These are phyloP conservation scores for Claviceps sp. DNA, from an alignment of 2,329 filamentous ascomycete species.

Conservation along the genomic window DNA sequence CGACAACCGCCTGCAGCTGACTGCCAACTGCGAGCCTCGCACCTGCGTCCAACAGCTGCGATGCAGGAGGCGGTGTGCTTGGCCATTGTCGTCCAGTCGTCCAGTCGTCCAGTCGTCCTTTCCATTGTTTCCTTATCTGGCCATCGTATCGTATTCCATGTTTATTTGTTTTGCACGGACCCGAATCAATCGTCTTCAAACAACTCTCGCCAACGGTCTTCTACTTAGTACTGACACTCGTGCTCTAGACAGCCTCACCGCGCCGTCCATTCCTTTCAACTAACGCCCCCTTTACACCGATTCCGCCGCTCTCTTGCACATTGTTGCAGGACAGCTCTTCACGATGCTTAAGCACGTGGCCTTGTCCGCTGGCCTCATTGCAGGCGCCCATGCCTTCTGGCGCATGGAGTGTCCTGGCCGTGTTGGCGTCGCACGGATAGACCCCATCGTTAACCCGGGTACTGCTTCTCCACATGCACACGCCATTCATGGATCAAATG, in stretches of 20 bases:
- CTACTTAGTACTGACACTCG: conserved; percentile 8
- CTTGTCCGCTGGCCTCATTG: conserved; percentile 21
- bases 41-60: background rate
- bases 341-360: conserved; percentile 22
- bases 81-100: background rate
- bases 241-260: conserved; percentile 20
- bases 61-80: background rate
- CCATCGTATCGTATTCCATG: background rate
- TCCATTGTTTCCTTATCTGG: background rate
- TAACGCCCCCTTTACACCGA: background rate
- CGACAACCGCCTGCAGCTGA: background rate
- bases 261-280: conserved; percentile 21
- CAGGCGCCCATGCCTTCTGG: conserved; percentile 59
- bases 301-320: background rate
- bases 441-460: conserved; percentile 59
- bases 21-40: background rate
- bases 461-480: conserved; percentile 53
- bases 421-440: conserved; percentile 57
- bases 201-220: background rate
- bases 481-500: conserved; percentile 59
- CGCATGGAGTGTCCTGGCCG: conserved; percentile 71
- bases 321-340: conserved; percentile 1
- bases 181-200: too few relatives aligned
- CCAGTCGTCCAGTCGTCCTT: background rate
- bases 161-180: background rate